A percentile compares a stretch with the other conserved stretches of the same genome.
Conservation (phyloP, 2,329 filamentous ascomycete genomes). For the Diaporthe citriasiana region DNA sequence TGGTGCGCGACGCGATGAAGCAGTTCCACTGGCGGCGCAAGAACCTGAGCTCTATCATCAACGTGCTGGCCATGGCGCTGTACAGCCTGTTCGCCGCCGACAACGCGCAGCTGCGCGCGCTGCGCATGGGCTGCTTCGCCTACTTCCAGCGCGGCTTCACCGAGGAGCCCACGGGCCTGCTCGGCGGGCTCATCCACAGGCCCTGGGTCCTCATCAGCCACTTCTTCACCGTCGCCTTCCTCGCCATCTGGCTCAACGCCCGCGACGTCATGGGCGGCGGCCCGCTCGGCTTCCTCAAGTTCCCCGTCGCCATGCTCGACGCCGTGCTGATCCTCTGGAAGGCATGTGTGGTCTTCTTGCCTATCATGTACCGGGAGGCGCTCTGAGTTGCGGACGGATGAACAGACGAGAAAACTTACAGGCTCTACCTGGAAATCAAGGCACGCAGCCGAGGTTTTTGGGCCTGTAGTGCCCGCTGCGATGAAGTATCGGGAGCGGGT, state of each 20-base stretch:
- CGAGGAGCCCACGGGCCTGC: slow-evolving; percentile 83
- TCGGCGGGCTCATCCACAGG: slow-evolving; percentile 84
- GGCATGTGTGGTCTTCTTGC: slow-evolving; percentile 85
- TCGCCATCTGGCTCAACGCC: slow-evolving; percentile 80
- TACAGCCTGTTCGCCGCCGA: slow-evolving; percentile 93
- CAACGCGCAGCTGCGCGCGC: slow-evolving; percentile 79
- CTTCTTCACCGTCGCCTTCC: slow-evolving; percentile 94
- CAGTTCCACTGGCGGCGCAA: slow-evolving; percentile 92
- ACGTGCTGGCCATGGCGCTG: slow-evolving; percentile 95
- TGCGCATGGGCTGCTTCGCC: slow-evolving; percentile 91
- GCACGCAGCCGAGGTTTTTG: background rate
- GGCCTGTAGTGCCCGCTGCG: background rate
- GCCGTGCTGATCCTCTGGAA: slow-evolving; percentile 82
- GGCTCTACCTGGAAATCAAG: background rate
- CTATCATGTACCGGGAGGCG: slow-evolving; percentile 81
- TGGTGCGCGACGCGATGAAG: slow-evolving; percentile 77
- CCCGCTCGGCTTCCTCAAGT: slow-evolving; percentile 66
- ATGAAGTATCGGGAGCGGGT: background rate
- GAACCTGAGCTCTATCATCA: slow-evolving; percentile 86
- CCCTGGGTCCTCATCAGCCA: slow-evolving; percentile 88
- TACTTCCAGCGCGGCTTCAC: slow-evolving; percentile 88
- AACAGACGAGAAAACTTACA: too few species aligned
- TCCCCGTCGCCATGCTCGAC: slow-evolving; percentile 76
- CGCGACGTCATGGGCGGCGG: slow-evolving; percentile 61
- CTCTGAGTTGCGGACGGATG: slow-evolving; percentile 36